These are phyloP conservation scores for Fusarium verrucosum DNA, from an alignment of 2,329 filamentous ascomycete genomes.

Conservation along the genomic window DNA sequence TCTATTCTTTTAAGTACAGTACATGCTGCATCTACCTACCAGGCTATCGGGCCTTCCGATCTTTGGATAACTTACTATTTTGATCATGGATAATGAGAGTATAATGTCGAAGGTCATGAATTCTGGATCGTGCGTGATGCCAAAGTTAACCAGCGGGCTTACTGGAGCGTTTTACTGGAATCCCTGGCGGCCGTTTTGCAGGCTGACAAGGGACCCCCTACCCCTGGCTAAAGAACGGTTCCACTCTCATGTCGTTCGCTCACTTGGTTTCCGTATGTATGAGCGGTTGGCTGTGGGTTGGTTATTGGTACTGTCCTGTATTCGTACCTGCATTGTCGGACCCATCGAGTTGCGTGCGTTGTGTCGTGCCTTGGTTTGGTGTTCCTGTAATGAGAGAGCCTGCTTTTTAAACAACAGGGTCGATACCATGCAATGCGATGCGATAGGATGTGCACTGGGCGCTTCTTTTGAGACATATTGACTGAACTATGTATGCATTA, in stretches of 20 bases:
- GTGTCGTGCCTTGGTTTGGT: slow-evolving; percentile 15
- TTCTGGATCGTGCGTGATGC: slow-evolving; percentile 13
- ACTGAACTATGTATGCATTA: neutral
- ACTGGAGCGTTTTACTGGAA: slow-evolving; percentile 7
- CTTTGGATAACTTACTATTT: too few species aligned
- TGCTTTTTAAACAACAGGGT: neutral
- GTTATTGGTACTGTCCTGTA: slow-evolving; percentile 33
- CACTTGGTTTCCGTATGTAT: slow-evolving; percentile 14
- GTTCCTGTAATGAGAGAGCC: neutral
- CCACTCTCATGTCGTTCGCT: slow-evolving; percentile 19
- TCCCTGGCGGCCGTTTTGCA: slow-evolving; percentile 38
- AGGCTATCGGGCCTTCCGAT: slow-evolving; percentile 22
- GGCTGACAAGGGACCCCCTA: slow-evolving; percentile 12
- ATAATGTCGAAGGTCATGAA: neutral
- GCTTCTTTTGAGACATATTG: slow-evolving; percentile 11
- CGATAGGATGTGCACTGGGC: neutral
- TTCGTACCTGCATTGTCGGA: slow-evolving; percentile 35
- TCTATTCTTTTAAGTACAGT: slow-evolving; percentile 7
- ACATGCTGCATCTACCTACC: too few species aligned
- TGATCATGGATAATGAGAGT: slow-evolving; percentile 3
- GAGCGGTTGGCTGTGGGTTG: slow-evolving; percentile 1
- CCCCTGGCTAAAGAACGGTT: slow-evolving; percentile 17
- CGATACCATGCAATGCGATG: neutral
- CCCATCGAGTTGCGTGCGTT: slow-evolving; percentile 13
- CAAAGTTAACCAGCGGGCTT: slow-evolving; percentile 13